These are phyloP conservation scores for Lactifluus pinguis DNA, from an alignment of 768 basidiomycete species.

Conservation along the genomic window DNA sequence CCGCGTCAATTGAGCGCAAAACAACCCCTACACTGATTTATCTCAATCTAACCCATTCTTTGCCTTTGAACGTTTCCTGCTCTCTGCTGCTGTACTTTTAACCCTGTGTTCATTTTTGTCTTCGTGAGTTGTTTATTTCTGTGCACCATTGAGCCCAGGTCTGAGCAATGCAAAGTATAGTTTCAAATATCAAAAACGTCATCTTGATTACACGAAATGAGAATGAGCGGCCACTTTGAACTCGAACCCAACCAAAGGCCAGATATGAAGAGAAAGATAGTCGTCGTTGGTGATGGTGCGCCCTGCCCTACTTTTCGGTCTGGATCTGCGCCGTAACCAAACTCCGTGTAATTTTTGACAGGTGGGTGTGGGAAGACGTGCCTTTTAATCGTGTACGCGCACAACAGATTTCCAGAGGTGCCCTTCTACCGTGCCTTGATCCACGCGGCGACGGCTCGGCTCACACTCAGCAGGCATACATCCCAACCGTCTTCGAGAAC, in stretches of 20 bases:
- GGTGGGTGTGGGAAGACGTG: constrained; percentile 91
- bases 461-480: constrained; percentile 56
- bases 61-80: background rate
- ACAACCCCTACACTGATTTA: constrained; percentile 8
- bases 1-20: background rate
- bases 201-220: constrained; percentile 15
- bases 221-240: constrained; percentile 15
- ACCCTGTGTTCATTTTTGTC: background rate
- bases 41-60: constrained; percentile 5
- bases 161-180: background rate
- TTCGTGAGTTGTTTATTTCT: background rate
- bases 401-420: constrained; percentile 95
- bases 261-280: constrained; percentile 79
- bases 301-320: constrained; percentile 22
- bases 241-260: constrained; percentile 34
- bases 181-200: background rate
- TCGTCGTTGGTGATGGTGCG: constrained; percentile 82
- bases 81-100: background rate
- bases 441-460: constrained; percentile 10
- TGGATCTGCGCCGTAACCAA: constrained; percentile 19
- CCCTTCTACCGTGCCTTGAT: constrained; percentile 22
- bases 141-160: background rate
- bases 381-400: constrained; percentile 91
- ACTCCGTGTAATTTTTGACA: constrained; percentile 20
- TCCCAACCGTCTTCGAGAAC: constrained; percentile 92